phyloP scores from a whole-genome alignment of 2,329 filamentous ascomycete species.

The Phaeosphaeria sp. region DNA sequence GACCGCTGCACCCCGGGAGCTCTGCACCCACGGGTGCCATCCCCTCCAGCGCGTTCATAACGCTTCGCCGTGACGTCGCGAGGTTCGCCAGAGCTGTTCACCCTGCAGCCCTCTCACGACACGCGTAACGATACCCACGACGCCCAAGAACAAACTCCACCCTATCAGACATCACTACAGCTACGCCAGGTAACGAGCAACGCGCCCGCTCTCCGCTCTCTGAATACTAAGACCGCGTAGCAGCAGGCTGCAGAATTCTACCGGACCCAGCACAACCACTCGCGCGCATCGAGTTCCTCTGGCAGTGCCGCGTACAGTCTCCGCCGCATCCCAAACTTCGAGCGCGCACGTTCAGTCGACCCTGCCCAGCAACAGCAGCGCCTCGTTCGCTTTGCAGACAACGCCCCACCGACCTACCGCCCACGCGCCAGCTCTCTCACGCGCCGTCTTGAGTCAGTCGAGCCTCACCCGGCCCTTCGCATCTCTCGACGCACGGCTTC shows the following conservation, averaged over 20 bases:
- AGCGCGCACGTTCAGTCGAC: conserved; percentile 55
- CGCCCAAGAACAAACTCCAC: conserved; percentile 33
- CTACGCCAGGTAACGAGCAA: conserved; percentile 44
- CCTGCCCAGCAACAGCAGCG: conserved; percentile 42
- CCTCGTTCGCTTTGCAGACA: conserved; percentile 45
- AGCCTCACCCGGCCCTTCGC: conserved; percentile 64
- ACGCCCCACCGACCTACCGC: conserved; percentile 35
- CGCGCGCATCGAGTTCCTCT: conserved; percentile 60
- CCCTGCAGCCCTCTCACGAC: conserved; percentile 33
- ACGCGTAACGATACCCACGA: conserved; percentile 49
- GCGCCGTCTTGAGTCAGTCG: conserved; percentile 29
- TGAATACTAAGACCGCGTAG: conserved; percentile 3
- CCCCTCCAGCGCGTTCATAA: conserved; percentile 10
- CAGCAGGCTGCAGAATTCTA: conserved; percentile 48
- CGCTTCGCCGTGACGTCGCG: conserved; percentile 38
- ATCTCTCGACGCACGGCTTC: conserved; percentile 86
- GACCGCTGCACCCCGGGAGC: conserved; percentile 25
- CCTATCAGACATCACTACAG: conserved; percentile 48
- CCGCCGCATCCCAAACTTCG: conserved; percentile 61
- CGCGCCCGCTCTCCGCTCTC: not conserved
- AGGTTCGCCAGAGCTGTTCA: conserved; percentile 31
- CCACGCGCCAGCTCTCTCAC: conserved; percentile 38
- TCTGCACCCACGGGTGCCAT: conserved; percentile 27
- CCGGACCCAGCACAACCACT: conserved; percentile 45
- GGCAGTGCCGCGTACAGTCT: conserved; percentile 59